Conservation (phyloP, 352 stramenopile species). For the Pilasporangium apinafurcum region DNA sequence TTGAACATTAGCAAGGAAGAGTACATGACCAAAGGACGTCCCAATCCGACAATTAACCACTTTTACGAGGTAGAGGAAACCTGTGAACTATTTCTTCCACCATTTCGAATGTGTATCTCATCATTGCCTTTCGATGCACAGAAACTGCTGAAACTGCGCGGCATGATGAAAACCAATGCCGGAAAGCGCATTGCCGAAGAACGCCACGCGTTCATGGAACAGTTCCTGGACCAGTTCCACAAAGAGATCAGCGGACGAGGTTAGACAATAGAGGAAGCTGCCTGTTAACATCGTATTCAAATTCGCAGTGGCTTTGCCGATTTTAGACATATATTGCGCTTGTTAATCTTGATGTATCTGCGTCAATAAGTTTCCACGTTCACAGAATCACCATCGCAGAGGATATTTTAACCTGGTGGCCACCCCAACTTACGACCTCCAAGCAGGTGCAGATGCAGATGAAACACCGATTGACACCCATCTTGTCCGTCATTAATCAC, state of each 20-base stretch:
- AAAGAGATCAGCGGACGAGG: constrained; percentile 58
- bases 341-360: no score
- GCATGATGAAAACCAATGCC: constrained; percentile 83
- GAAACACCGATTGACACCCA: constrained; percentile 87
- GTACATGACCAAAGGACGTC: constrained; percentile 73
- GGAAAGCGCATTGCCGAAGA: constrained; percentile 72
- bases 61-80: constrained; percentile 88
- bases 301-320: no score
- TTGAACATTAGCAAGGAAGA: constrained; percentile 64
- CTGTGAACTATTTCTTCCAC: no score
- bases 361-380: no score
- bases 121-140: no score
- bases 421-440: constrained; percentile 91
- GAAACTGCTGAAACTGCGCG: constrained; percentile 86
- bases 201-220: constrained; percentile 83
- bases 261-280: constrained; percentile 2
- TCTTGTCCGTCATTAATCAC: constrained; percentile 95
- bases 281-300: no score
- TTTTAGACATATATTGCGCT: no score
- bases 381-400: no score
- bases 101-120: no score
- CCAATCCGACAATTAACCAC: constrained; percentile 79
- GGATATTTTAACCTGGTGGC: constrained; percentile 88
- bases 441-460: constrained; percentile 94
- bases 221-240: constrained; percentile 78